These are phyloP conservation scores for Solanum chiquidenum DNA, from an alignment of 257 asterid genomes.

Conservation along the genomic window DNA sequence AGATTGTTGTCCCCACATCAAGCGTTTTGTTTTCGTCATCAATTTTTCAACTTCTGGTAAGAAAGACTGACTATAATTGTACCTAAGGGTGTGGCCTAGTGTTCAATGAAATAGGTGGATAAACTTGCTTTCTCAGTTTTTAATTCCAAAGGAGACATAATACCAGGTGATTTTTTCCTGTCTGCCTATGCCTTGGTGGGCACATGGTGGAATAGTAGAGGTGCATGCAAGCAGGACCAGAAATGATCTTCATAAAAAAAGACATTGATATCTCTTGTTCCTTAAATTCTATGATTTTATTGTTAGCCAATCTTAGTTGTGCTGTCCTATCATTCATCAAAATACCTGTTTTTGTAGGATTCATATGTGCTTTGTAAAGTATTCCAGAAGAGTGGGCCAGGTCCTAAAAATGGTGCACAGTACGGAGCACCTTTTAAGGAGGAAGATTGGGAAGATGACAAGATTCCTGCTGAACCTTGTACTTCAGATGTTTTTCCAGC, in stretches of 20 bases:
- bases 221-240: neutral
- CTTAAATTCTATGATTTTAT: neutral
- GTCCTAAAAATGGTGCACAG: slow-evolving; percentile 84
- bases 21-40: neutral
- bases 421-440: slow-evolving; percentile 88
- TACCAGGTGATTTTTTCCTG: neutral
- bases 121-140: neutral
- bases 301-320: neutral
- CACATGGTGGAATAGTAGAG: neutral
- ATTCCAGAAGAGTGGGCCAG: slow-evolving; percentile 71
- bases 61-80: neutral
- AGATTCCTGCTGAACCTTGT: slow-evolving; percentile 10
- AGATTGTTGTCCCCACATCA: neutral
- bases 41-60: neutral
- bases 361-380: slow-evolving; percentile 64
- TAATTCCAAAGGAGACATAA: neutral
- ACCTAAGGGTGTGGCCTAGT: neutral
- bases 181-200: neutral
- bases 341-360: slow-evolving; percentile 33
- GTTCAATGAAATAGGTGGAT: neutral
- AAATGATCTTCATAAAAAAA: neutral
- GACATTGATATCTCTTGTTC: neutral
- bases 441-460: slow-evolving; percentile 71
- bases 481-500: slow-evolving; percentile 3
- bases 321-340: neutral